Evolutionary conservation across 495 filamentous ascomycete species (phyloP).

Genomic region (Xylaria flabelliformis): DNA sequence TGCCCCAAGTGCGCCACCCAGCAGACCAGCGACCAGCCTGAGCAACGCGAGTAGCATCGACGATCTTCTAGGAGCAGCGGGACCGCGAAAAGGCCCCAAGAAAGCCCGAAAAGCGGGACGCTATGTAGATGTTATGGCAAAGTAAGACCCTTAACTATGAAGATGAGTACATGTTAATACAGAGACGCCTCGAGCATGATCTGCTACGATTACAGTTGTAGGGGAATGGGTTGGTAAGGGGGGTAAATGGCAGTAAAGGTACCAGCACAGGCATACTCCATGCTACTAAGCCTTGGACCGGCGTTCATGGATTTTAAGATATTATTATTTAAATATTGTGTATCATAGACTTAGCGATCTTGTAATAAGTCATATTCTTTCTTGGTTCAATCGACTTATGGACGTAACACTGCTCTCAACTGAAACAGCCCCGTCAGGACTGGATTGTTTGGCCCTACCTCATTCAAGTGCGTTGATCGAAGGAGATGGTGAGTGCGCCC

Average conservation of each 20-base stretch:
- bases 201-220: slow-evolving; percentile 17
- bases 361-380: slow-evolving; percentile 35
- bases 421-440: background rate
- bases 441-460: background rate
- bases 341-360: slow-evolving; percentile 40
- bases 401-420: background rate
- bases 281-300: background rate
- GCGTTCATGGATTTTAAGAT: slow-evolving; percentile 17
- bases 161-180: no score
- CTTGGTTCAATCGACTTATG: background rate
- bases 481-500: background rate
- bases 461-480: background rate
- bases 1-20: slow-evolving; percentile 49
- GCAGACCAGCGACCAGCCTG: slow-evolving; percentile 68
- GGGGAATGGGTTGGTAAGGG: slow-evolving; percentile 26
- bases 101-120: slow-evolving; percentile 79
- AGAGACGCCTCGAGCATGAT: background rate
- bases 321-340: slow-evolving; percentile 16
- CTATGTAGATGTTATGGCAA: slow-evolving; percentile 93
- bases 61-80: slow-evolving; percentile 76
- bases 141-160: slow-evolving; percentile 37
- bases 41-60: slow-evolving; percentile 86
- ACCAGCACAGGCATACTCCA: slow-evolving; percentile 3
- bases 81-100: slow-evolving; percentile 70
- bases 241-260: slow-evolving; percentile 1